Evolutionary conservation across 177 flowering plant species (phyloP), one percentile per base, ranked within the genome.

Genomic region (Vitis hybrid): DNA sequence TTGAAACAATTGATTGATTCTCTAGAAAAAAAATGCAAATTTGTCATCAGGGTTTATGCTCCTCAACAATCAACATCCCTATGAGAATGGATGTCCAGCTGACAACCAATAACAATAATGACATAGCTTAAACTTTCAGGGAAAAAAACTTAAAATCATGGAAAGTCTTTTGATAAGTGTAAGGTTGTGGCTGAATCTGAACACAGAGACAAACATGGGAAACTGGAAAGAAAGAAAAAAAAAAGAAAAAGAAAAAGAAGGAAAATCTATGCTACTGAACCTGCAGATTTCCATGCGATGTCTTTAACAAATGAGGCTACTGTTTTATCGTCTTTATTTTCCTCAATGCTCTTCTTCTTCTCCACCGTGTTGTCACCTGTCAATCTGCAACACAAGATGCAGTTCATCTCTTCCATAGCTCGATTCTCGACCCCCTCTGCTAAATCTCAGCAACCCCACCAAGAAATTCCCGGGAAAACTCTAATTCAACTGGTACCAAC

Each of bases 341-440:
- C 24, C 1, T 56, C 11, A 4, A 8, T 12, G 40, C 49, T 19
- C 54, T 24, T 73, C 1, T 2, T 18, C 48, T 66, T 56, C 32
- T 21, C 9, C 9, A 59, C 3, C 7, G 65, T 49, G 57, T 17
- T 55, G 4, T 15, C 21, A 3, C 2, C 17, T 3, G 48, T 18
- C 11, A 27, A 11, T 17, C 32, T 56, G 64, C 68, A 75, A 64
- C 83, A 80, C 18, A 73, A 15, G 52, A 78, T 75, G 35, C 78
- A 80, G 48, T 58, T 64, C 83, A 80, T 80, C 13, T 52, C 21
- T 64, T 27, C 62, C 62, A 11, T 21, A 9, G n/a, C 54, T 56
- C 14, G 30, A 27, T 27, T 27, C 4, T 27, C 4, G 30, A 21
- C 17, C 18, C 52, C 52, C 10, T 7, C 17, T 40, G 27, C 51